These are phyloP conservation scores for Dothiorella sarmentorum DNA, from an alignment of 2,329 filamentous ascomycete species.

Conservation along the genomic window DNA sequence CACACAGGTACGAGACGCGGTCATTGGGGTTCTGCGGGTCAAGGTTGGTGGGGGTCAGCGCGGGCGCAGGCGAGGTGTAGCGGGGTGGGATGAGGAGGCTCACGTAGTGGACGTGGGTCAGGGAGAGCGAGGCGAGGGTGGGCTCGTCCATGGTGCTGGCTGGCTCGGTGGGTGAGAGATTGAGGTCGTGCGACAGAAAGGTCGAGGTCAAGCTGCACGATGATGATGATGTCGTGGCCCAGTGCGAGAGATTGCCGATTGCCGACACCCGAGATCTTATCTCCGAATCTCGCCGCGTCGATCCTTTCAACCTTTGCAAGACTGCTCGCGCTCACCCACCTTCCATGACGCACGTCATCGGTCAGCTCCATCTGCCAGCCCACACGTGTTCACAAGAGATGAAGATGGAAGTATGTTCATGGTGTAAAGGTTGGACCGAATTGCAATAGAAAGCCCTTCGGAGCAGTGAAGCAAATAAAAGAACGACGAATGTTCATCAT, in stretches of 20 bases:
- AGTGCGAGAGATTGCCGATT: not conserved
- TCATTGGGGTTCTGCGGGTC: constrained; percentile 79
- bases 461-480: no score
- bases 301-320: no score
- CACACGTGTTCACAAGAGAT: no score
- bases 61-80: not conserved
- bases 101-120: constrained; percentile 97
- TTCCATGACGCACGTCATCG: no score
- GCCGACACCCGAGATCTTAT: not conserved
- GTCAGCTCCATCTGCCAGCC: no score
- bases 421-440: no score
- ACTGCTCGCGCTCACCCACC: no score
- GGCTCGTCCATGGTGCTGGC: constrained; percentile 43
- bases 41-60: constrained; percentile 20
- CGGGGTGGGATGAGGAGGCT: constrained; percentile 31
- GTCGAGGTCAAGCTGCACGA: not conserved
- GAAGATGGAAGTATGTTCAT: no score
- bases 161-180: not conserved
- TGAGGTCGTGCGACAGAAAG: not conserved
- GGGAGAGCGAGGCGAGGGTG: constrained; percentile 80
- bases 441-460: no score
- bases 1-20: constrained; percentile 78
- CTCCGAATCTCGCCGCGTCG: not conserved
- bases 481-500: not conserved
- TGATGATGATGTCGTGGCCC: not conserved